Conservation (phyloP, 495 filamentous ascomycete genomes). For the Trichoderma erinaceum region DNA sequence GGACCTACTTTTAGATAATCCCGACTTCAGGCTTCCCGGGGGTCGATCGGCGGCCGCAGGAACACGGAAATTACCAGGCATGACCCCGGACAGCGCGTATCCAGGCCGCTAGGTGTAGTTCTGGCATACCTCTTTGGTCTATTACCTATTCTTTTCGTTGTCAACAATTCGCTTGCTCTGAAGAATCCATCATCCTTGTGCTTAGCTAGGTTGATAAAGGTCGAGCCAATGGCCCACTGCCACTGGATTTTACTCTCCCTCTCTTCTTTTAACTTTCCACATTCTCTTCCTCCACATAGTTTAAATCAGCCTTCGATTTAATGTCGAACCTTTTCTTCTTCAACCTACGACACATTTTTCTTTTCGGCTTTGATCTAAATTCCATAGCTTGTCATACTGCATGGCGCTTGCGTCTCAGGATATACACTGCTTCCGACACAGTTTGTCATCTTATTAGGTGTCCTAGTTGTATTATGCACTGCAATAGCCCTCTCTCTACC, state of each 20-base stretch:
- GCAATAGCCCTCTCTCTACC: background rate
- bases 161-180: background rate
- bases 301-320: background rate
- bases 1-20: conserved; percentile 63
- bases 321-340: background rate
- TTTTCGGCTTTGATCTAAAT: background rate
- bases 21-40: conserved; percentile 61
- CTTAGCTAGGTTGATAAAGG: background rate
- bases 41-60: conserved; percentile 21
- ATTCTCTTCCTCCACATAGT: background rate
- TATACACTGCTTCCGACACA: background rate
- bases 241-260: background rate
- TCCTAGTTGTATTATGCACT: background rate
- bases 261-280: background rate
- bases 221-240: background rate
- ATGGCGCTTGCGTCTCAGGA: background rate
- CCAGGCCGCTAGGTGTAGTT: conserved; percentile 18
- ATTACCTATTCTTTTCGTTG: background rate
- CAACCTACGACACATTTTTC: background rate
- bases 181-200: background rate
- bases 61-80: conserved; percentile 14
- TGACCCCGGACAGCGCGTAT: conserved; percentile 36
- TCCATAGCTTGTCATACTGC: background rate
- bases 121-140: background rate
- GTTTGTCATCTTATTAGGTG: background rate